Evolutionary conservation across 2,329 filamentous ascomycete species (phyloP).

Genomic region (Hypoxylon rubiginosum): DNA sequence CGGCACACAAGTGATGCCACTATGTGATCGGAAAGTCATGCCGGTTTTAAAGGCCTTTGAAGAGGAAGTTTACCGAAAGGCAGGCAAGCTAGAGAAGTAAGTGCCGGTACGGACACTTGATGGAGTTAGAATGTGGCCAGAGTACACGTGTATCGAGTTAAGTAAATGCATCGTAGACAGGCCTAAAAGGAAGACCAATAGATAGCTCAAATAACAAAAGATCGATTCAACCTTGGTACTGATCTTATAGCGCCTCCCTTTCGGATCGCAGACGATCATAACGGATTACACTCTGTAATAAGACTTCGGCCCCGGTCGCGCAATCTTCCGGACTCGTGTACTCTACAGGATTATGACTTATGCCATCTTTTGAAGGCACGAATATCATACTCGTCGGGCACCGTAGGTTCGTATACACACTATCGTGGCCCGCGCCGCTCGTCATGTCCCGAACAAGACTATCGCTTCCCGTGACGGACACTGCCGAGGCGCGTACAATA

Average conservation of each 20-base stretch:
- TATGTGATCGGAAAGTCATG: not conserved
- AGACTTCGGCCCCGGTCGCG: constrained; percentile 1
- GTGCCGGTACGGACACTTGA: no score
- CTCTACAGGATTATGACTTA: constrained; percentile 43
- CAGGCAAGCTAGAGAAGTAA: not conserved
- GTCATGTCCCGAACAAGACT: constrained; percentile 13
- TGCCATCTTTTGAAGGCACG: constrained; percentile 46
- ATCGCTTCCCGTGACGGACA: constrained; percentile 42
- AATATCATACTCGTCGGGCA: constrained; percentile 53
- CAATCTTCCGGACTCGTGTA: constrained; percentile 42
- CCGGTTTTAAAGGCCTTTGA: not conserved
- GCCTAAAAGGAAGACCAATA: not conserved
- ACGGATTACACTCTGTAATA: not conserved
- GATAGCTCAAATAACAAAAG: not conserved
- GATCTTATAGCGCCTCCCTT: not conserved
- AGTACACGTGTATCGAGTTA: not conserved
- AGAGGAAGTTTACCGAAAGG: not conserved
- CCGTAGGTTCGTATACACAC: constrained; percentile 46
- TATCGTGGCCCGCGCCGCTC: constrained; percentile 47
- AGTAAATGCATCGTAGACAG: not conserved
- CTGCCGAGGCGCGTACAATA: constrained; percentile 38
- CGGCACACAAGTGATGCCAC: not conserved
- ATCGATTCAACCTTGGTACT: not conserved
- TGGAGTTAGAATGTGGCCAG: not conserved
- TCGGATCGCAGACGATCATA: not conserved